Percentiles rank a stretch among this genome's conserved stretches.
These are phyloP conservation scores for Botrytis fabae DNA, from an alignment of 2,329 filamentous ascomycete genomes.

Conservation along the genomic window DNA sequence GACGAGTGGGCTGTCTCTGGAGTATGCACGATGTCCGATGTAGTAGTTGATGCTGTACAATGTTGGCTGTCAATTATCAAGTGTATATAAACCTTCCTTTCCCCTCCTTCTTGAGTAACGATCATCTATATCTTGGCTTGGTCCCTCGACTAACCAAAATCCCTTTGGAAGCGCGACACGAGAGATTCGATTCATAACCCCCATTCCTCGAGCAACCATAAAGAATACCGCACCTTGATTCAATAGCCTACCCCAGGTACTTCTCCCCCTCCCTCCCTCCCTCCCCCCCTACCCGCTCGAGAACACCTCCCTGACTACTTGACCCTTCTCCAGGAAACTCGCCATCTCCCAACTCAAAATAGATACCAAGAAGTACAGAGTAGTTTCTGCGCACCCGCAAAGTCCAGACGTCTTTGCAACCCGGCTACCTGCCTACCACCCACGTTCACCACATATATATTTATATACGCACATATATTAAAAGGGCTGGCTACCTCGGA, in stretches of 20 bases:
- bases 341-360: background rate
- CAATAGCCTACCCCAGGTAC: background rate
- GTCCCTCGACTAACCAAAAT: background rate
- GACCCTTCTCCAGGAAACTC: background rate
- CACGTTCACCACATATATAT: background rate
- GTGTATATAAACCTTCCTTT: slow-evolving; percentile 5
- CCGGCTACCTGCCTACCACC: background rate
- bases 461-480: background rate
- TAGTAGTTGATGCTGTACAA: background rate
- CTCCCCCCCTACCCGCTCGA: background rate
- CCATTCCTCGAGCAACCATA: background rate
- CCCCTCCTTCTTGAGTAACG: slow-evolving; percentile 14
- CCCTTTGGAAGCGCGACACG: background rate
- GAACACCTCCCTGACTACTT: background rate
- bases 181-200: background rate
- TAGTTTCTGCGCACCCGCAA: background rate
- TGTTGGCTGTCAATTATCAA: background rate
- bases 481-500: slow-evolving; percentile 1
- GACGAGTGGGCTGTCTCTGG: background rate
- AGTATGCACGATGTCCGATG: background rate
- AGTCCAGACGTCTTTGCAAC: background rate
- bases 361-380: background rate
- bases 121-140: background rate
- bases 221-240: background rate
- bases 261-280: no score